Conservation (phyloP, 495 filamentous ascomycete species). For the Aspergillus funiculosus region DNA sequence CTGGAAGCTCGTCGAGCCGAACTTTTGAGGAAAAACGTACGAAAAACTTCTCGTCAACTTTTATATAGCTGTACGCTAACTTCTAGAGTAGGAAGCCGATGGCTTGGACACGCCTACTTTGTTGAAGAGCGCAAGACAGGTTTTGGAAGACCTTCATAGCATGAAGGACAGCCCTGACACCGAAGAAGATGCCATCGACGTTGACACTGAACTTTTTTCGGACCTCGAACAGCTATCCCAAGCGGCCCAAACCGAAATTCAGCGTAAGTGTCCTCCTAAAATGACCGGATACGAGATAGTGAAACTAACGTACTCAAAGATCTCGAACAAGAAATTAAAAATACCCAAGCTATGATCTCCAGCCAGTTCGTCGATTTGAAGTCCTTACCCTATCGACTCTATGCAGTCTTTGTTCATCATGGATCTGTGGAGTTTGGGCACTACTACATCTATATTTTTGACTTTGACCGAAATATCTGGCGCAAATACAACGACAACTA, state of each 20-base stretch:
- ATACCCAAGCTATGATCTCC: constrained; percentile 48
- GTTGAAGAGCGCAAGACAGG: constrained; percentile 25
- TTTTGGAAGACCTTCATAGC: constrained; percentile 29
- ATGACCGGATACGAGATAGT: not conserved
- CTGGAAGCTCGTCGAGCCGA: constrained; percentile 47
- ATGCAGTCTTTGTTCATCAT: constrained; percentile 87
- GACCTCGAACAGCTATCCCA: constrained; percentile 32
- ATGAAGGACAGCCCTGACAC: constrained; percentile 21
- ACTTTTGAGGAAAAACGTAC: constrained; percentile 44
- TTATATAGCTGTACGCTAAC: not conserved
- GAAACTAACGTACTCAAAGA: constrained; percentile 22
- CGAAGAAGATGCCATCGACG: constrained; percentile 25
- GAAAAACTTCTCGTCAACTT: not conserved
- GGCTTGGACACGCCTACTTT: constrained; percentile 29
- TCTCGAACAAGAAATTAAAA: constrained; percentile 46
- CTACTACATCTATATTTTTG: constrained; percentile 96
- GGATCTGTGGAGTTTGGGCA: constrained; percentile 70
- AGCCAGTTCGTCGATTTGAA: constrained; percentile 54
- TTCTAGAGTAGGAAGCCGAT: constrained; percentile 27
- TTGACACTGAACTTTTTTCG: constrained; percentile 26
- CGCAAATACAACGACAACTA: constrained; percentile 88
- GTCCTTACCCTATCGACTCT: constrained; percentile 69
- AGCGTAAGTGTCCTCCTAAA: constrained; percentile 24
- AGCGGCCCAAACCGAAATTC: constrained; percentile 31
- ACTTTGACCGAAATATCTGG: constrained; percentile 77